Conservation (phyloP, 768 basidiomycete species). For the Xerocomellus amylosporus region DNA sequence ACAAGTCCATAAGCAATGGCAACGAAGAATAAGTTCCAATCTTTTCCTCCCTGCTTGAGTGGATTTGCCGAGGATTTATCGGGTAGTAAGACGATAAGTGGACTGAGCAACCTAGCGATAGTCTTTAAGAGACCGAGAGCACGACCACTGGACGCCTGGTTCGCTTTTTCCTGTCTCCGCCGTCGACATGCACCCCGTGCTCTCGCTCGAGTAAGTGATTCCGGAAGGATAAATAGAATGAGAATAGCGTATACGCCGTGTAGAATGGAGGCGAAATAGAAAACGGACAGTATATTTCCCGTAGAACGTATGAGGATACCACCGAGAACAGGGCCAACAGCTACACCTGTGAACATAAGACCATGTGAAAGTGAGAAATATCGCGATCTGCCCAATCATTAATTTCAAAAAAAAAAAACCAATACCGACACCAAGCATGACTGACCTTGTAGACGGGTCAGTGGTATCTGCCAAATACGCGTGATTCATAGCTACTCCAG, state of each 20-base stretch:
- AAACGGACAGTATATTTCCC: constrained; percentile 56
- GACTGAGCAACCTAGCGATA: constrained; percentile 63
- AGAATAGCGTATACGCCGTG: constrained; percentile 50
- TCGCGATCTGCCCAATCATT: constrained; percentile 45
- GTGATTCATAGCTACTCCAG: constrained; percentile 50
- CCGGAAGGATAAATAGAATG: constrained; percentile 65
- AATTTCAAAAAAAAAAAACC: constrained; percentile 1
- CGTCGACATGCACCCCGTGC: constrained; percentile 32
- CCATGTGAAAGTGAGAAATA: constrained; percentile 66
- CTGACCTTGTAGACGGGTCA: constrained; percentile 51
- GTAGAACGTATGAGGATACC: constrained; percentile 60
- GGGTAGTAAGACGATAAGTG: constrained; percentile 66
- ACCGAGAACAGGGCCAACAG: constrained; percentile 73
- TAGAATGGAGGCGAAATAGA: constrained; percentile 58
- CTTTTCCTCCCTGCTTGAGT: constrained; percentile 41
- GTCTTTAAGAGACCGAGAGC: constrained; percentile 33
- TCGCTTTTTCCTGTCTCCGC: constrained; percentile 10
- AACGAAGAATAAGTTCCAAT: constrained; percentile 66
- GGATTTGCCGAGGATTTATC: constrained; percentile 33
- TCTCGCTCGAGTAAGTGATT: constrained; percentile 60
- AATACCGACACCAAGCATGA: neutral
- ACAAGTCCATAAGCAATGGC: constrained; percentile 50
- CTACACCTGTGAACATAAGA: constrained; percentile 69
- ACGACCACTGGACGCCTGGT: neutral
- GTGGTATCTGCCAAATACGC: constrained; percentile 73